phyloP scores from a whole-genome alignment of 2,329 filamentous ascomycete species.

The Colletotrichum chlorophyti region DNA sequence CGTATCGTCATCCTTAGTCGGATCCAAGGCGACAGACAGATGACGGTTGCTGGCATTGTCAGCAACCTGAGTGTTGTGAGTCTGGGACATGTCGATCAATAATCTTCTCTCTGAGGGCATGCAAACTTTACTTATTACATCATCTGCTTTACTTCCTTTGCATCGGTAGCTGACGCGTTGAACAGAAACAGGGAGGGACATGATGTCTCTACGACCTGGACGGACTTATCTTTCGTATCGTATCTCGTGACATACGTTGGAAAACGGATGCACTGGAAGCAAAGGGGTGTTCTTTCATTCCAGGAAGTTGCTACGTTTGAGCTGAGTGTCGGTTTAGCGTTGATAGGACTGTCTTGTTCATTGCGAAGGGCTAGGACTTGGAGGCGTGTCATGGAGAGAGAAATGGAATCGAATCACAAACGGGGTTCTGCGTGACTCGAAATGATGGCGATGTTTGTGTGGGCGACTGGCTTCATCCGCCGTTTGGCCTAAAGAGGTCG shows the following conservation, averaged over 20 bases:
- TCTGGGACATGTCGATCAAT: constrained; percentile 53
- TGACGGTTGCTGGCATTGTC: neutral
- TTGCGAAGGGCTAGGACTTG: neutral
- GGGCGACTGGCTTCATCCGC: no score
- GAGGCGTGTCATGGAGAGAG: neutral
- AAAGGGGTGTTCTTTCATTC: no score
- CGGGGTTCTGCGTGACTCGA: no score
- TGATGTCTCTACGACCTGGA: no score
- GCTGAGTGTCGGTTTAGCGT: no score
- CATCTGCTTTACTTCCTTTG: no score
- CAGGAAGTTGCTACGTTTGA: no score
- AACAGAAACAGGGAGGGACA: neutral
- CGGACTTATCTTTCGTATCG: no score
- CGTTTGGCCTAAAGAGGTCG: no score
- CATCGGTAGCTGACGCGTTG: neutral
- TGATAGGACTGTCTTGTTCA: no score
- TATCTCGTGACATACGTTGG: no score
- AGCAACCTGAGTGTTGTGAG: constrained; percentile 36
- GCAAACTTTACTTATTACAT: neutral
- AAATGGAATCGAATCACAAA: neutral
- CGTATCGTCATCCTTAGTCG: constrained; percentile 98
- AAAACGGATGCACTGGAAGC: neutral
- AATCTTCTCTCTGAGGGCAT: constrained; percentile 63
- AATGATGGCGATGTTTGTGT: neutral
- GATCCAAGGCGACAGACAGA: constrained; percentile 51